Evolutionary conservation across 75 land plant genomes (phyloP).

Genomic region (Azolla pinnata): DNA sequence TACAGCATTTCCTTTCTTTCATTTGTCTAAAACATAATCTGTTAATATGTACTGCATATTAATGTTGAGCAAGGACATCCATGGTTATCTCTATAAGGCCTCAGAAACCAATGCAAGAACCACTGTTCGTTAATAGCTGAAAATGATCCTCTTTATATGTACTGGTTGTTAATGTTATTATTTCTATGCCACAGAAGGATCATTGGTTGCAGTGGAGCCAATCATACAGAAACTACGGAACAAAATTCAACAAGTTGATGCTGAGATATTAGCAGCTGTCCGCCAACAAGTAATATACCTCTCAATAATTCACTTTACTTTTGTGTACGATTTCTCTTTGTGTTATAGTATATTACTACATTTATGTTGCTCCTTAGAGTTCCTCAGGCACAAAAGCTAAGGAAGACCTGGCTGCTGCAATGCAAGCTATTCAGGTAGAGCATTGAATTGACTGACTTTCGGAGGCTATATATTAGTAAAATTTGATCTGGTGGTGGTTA

Average conservation of each 20-base stretch:
- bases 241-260: slow-evolving; percentile 90
- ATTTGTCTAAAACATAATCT: too few species aligned
- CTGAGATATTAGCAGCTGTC: slow-evolving; percentile 78
- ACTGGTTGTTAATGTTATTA: neutral
- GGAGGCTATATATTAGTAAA: neutral
- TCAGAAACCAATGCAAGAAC: too few species aligned
- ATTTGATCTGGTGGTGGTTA: neutral
- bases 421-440: slow-evolving; percentile 78
- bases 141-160: too few species aligned
- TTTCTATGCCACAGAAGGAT: slow-evolving; percentile 54
- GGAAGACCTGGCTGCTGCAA: slow-evolving; percentile 98
- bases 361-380: slow-evolving; percentile 54
- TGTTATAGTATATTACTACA: too few species aligned
- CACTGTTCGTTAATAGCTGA: too few species aligned
- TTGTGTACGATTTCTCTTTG: too few species aligned
- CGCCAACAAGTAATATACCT: slow-evolving; percentile 79
- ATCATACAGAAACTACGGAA: slow-evolving; percentile 84
- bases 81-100: too few species aligned
- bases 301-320: too few species aligned
- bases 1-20: too few species aligned
- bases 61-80: too few species aligned
- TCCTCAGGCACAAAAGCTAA: slow-evolving; percentile 94
- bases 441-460: neutral
- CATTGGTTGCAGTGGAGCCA: slow-evolving; percentile 92
- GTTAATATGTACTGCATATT: too few species aligned